Evolutionary conservation across 2,329 filamentous ascomycete genomes (phyloP).

Genomic region (Pyrenochaeta sp.): DNA sequence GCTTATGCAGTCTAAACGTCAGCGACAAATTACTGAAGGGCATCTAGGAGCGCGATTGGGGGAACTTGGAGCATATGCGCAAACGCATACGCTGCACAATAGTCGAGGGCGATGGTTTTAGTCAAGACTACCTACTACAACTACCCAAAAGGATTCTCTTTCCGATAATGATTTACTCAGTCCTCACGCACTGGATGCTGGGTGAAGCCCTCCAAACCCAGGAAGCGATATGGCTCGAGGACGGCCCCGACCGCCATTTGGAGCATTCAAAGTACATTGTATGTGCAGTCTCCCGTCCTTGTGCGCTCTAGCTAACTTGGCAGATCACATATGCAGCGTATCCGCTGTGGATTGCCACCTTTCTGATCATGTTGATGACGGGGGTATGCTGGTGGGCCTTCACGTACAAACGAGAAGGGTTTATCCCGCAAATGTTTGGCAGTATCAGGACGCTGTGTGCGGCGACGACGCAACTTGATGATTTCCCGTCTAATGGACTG

Average conservation of each 20-base stretch:
- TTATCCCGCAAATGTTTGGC: slow-evolving; percentile 45
- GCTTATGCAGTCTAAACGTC: neutral
- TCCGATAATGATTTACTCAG: slow-evolving; percentile 37
- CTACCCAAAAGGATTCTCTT: slow-evolving; percentile 40
- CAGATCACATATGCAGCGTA: slow-evolving; percentile 36
- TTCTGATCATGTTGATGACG: slow-evolving; percentile 40
- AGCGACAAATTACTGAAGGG: neutral
- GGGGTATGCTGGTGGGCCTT: slow-evolving; percentile 41
- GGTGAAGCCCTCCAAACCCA: slow-evolving; percentile 39
- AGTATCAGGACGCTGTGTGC: slow-evolving; percentile 40
- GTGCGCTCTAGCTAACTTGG: neutral
- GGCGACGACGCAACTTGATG: slow-evolving; percentile 34
- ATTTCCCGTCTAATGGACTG: slow-evolving; percentile 32
- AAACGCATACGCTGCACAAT: slow-evolving; percentile 36
- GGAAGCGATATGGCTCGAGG: slow-evolving; percentile 34
- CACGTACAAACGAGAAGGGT: slow-evolving; percentile 39
- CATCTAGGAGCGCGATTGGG: slow-evolving; percentile 37
- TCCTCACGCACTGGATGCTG: slow-evolving; percentile 42
- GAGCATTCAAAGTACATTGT: slow-evolving; percentile 35
- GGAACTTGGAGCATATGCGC: slow-evolving; percentile 31
- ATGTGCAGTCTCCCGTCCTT: neutral
- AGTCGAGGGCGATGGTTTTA: slow-evolving; percentile 35
- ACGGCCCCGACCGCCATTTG: slow-evolving; percentile 10
- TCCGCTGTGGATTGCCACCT: slow-evolving; percentile 34
- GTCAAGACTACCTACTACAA: slow-evolving; percentile 39